Conservation (phyloP, 2,329 filamentous ascomycete species). For the Aspergillus awamori region DNA sequence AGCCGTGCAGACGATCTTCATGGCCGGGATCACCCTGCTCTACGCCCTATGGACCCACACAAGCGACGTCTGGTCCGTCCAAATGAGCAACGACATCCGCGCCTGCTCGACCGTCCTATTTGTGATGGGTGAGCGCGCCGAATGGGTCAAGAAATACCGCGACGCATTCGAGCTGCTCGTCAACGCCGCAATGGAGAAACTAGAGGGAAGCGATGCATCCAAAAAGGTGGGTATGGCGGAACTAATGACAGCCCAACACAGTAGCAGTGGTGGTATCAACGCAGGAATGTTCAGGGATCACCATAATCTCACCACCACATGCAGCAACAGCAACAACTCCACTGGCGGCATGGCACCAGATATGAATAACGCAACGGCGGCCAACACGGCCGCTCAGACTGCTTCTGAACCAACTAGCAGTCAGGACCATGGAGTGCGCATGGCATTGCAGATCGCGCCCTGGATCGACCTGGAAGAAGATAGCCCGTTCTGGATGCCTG, state of each 20-base stretch:
- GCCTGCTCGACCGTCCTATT: constrained; percentile 54
- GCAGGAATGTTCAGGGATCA: constrained; percentile 21
- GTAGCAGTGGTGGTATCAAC: background rate
- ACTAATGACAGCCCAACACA: constrained; percentile 43
- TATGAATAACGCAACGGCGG: background rate
- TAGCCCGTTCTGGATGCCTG: constrained; percentile 43
- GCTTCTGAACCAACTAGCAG: constrained; percentile 6
- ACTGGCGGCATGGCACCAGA: constrained; percentile 16
- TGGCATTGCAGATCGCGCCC: constrained; percentile 43
- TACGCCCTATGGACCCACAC: constrained; percentile 48
- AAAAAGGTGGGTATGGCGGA: constrained; percentile 43
- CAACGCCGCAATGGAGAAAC: constrained; percentile 51
- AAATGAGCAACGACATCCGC: constrained; percentile 53
- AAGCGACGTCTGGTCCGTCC: constrained; percentile 52
- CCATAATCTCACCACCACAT: constrained; percentile 6
- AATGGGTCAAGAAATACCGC: constrained; percentile 53
- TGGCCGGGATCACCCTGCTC: constrained; percentile 42
- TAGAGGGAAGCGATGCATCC: constrained; percentile 43
- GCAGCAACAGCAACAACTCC: background rate
- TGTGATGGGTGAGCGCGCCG: constrained; percentile 54
- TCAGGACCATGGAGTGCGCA: constrained; percentile 40
- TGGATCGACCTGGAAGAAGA: constrained; percentile 44
- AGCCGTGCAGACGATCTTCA: constrained; percentile 44
- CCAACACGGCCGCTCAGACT: constrained; percentile 2
- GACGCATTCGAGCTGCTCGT: constrained; percentile 53